Percentiles rank a stretch among this genome's conserved stretches.
These are phyloP conservation scores for Thalassiosira allenii DNA, from an alignment of 352 stramenopile species.

Conservation along the genomic window DNA sequence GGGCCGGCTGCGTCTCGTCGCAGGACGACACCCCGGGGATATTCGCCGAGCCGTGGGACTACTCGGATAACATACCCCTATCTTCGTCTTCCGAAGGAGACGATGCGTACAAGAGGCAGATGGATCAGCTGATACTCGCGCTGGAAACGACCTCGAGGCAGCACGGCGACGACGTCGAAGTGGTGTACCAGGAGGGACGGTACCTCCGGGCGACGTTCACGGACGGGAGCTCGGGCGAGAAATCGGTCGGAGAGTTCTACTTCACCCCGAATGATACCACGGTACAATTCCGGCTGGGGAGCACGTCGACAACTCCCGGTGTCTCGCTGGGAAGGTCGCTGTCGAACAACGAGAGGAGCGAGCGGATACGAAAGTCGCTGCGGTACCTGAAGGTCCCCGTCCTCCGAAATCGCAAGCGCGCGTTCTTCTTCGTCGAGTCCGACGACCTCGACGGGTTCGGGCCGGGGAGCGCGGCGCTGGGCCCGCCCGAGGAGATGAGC, in stretches of 20 bases:
- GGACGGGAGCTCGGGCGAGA: constrained; percentile 66
- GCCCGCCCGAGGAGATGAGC: constrained; percentile 76
- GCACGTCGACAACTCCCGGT: background rate
- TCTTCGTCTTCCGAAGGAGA: constrained; percentile 4
- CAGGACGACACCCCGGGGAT: constrained; percentile 84
- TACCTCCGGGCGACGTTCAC: constrained; percentile 74
- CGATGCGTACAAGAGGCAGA: constrained; percentile 56
- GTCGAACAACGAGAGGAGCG: constrained; percentile 71
- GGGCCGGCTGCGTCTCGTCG: constrained; percentile 72
- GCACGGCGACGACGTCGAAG: constrained; percentile 60
- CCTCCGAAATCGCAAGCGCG: constrained; percentile 75
- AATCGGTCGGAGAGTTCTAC: constrained; percentile 82
- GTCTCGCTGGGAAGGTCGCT: constrained; percentile 46
- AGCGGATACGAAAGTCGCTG: constrained; percentile 78
- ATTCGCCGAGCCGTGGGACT: constrained; percentile 75
- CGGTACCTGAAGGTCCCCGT: constrained; percentile 79
- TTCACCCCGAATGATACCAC: constrained; percentile 83
- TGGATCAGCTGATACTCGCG: constrained; percentile 63
- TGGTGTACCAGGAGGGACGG: constrained; percentile 60
- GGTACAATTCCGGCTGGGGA: constrained; percentile 79
- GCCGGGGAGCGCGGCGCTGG: constrained; percentile 67
- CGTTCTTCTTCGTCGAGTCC: constrained; percentile 81
- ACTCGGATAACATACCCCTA: constrained; percentile 31
- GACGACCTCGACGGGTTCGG: constrained; percentile 79
- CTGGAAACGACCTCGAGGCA: constrained; percentile 54